A percentile compares a stretch with the other conserved stretches of the same genome.
Conservation (phyloP, 306 rosid genomes). For the Trifolium dubium region DNA sequence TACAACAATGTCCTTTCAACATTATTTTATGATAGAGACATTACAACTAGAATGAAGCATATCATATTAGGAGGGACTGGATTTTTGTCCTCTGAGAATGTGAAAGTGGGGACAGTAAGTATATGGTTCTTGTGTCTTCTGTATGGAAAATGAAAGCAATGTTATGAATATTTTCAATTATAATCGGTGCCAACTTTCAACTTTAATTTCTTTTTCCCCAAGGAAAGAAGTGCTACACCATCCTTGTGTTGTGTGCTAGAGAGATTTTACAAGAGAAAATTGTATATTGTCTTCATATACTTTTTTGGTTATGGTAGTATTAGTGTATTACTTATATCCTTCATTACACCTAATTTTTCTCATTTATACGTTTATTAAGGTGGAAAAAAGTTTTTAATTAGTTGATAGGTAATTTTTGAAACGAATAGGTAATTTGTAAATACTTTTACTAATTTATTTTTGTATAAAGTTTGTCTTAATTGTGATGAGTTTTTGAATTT, state of each 20-base stretch:
- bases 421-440: too few species aligned
- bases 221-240: not conserved
- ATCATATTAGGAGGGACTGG: not conserved
- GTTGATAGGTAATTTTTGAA: too few species aligned
- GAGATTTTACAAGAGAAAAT: too few species aligned
- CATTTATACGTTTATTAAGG: not conserved
- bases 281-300: too few species aligned
- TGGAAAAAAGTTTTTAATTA: too few species aligned
- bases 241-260: too few species aligned
- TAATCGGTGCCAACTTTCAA: not conserved
- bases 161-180: constrained; percentile 1
- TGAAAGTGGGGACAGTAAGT: constrained; percentile 22
- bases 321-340: not conserved
- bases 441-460: too few species aligned
- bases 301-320: not conserved
- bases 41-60: constrained; percentile 27
- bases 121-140: constrained; percentile 35
- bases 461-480: too few species aligned
- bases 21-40: constrained; percentile 40
- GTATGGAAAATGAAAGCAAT: constrained; percentile 30
- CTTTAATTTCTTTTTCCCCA: not conserved
- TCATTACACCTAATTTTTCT: too few species aligned
- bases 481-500: too few species aligned
- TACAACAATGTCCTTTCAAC: not conserved
- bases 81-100: constrained; percentile 38